A percentile compares a stretch with the other conserved stretches of the same genome.
phyloP scores from a whole-genome alignment of 441 rosid species.

The Mallotus repandus region DNA sequence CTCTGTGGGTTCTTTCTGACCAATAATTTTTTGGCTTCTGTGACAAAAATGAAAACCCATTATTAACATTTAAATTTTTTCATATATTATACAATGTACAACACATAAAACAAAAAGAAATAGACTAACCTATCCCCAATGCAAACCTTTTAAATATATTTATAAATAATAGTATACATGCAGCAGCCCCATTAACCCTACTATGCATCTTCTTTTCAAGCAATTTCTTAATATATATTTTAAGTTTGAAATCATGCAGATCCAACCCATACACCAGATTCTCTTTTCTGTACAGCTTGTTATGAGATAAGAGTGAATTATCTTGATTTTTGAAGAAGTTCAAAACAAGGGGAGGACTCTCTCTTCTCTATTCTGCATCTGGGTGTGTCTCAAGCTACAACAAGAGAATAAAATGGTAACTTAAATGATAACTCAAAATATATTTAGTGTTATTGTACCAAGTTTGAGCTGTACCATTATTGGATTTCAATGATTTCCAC shows the following conservation, averaged over 20 bases:
- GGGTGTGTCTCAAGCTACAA: conserved; percentile 23
- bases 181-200: conserved; percentile 25
- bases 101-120: conserved; percentile 56
- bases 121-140: conserved; percentile 35
- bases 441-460: background rate
- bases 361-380: conserved; percentile 20
- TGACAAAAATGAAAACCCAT: conserved; percentile 25
- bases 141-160: conserved; percentile 22
- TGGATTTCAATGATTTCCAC: background rate
- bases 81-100: conserved; percentile 18
- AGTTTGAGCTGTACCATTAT: background rate
- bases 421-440: too few relatives aligned
- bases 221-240: conserved; percentile 38
- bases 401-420: background rate
- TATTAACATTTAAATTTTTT: background rate
- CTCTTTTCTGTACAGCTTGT: conserved; percentile 44
- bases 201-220: conserved; percentile 51
- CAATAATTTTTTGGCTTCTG: conserved; percentile 34
- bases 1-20: conserved; percentile 36
- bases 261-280: conserved; percentile 49
- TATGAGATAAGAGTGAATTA: conserved; percentile 17
- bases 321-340: conserved; percentile 24
- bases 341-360: conserved; percentile 19
- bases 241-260: conserved; percentile 28
- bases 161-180: conserved; percentile 4